Evolutionary conservation across 768 basidiomycete genomes (phyloP).

Genomic region (Lactifluus pinguis): DNA sequence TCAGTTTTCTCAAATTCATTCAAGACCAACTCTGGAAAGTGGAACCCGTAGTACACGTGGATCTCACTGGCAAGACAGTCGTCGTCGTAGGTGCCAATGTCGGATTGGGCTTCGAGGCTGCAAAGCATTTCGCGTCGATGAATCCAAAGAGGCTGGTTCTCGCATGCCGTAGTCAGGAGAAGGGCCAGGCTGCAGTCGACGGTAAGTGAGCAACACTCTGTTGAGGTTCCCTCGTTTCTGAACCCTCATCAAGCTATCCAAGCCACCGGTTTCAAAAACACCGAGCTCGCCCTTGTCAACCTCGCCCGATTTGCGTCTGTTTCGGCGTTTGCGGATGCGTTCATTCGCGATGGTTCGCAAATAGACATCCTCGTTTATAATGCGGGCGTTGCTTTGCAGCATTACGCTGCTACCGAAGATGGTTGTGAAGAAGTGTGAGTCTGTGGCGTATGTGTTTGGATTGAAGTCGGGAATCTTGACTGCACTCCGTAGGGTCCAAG

Average conservation of each 20-base stretch:
- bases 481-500: constrained; percentile 32
- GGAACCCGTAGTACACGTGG: neutral
- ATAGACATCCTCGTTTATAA: constrained; percentile 27
- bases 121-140: constrained; percentile 18
- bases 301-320: constrained; percentile 23
- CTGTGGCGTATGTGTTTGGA: neutral
- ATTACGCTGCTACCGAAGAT: constrained; percentile 25
- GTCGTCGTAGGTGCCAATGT: constrained; percentile 18
- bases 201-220: neutral
- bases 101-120: constrained; percentile 16
- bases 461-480: neutral
- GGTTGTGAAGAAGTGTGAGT: constrained; percentile 26
- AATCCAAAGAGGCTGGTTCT: constrained; percentile 14
- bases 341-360: constrained; percentile 20
- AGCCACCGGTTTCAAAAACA: constrained; percentile 10
- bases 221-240: neutral
- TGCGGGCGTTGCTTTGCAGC: constrained; percentile 19
- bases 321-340: constrained; percentile 20
- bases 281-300: constrained; percentile 21
- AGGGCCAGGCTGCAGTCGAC: constrained; percentile 9
- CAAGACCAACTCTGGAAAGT: neutral
- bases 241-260: constrained; percentile 5
- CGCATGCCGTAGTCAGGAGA: constrained; percentile 10
- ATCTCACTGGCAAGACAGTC: constrained; percentile 18
- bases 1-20: neutral